Evolutionary conservation across 805 yeast genomes (phyloP), one percentile per base, ranked within the genome.

Genomic region (Yarrowia osloensis): DNA sequence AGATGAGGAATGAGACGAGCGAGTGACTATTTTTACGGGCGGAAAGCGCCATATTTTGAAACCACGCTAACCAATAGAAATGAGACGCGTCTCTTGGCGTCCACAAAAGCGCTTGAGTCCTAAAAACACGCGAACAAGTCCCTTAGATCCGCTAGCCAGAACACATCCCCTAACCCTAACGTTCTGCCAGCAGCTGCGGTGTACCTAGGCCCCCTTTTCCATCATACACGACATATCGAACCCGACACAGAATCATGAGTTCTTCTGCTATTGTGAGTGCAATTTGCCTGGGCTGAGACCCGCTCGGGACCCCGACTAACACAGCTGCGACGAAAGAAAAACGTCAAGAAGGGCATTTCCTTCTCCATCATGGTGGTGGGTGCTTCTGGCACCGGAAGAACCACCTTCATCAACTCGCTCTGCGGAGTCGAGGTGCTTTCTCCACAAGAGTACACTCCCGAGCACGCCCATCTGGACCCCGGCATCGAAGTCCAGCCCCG

Each of bases 351-450:
- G 73, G 90, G 88, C 9, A 79, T 85, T 68, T 85, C 84, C 69
- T 85, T 90, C 73, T 85, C 89, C 21, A 76, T 90, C 68, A 82
- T 90, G 82, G 85, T 89, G 19, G 83, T 86, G 65, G 96, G 96
- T 4, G 85, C 86, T 68, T 82, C 85, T 74, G 93, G 93, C 2
- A 81, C 88, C 7, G 96, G 96, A 2, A 87, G 89, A 72, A 83
- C 88, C 31, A 84, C 93, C 1, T 89, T 90, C 74, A 78, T 90
- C 74, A 88, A 88, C 77, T 83, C 89, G 65, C 79, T 90, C 68
- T 84, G 89, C 75, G 82, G 82, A 67, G 67, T 40, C 7, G 37
- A 37, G 24, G 67, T 63, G 19, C 57, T 63, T 9, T 21, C 67
- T 7, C 47, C 47, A 26, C 47, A 47, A 35, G 57, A 37, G 28